Base-by-base conservation (phyloP, 2,329 filamentous ascomycete genomes). In the Eutypa lata region DNA sequence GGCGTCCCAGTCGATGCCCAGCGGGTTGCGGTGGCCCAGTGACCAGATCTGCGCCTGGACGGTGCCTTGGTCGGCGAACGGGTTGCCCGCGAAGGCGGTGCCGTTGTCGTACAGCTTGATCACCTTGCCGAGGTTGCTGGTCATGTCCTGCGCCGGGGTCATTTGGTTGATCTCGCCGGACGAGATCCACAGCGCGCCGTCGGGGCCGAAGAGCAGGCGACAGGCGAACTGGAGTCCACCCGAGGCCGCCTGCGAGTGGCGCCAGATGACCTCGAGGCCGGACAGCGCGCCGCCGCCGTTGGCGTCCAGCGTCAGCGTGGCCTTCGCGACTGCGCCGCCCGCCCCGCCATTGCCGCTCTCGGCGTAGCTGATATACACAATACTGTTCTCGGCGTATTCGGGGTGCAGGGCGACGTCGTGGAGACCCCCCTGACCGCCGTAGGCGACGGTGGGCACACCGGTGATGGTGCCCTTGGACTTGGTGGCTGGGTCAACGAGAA, bases 81-180 rank as follows among this genome's bases (percentile, higher is more conserved):
- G 66, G 61, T 69, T 69, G 59, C 61, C 65, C 19, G 58, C 65
- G 52, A 57, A 62, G 24, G 61, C 55, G 48, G 66, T 66, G 49
- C 66, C 66, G 62, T 69, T 63, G 48, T 69, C 66, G 57, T 68
- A 63, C 56, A 69, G 58, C 51, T 55, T 58, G 57, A 69, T 62
- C 50, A 69, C 61, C 65, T 69, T 69, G 62, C 67, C 67, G 45
- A 69, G 65, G 63, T 69, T 69, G 61, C 51, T 51, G 16, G 61
- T 63, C 64, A 68, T 65, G 54, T 51, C 53, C 58, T 69, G 66
- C 16, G 67, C 48, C 28, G 67, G 67, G 37, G 53, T 56, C 56
- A 69, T 63, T 56, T 65, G 64, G 56, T 69, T 63, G 54, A 63
- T 66, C 57, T 69, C 67, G 57, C 67, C 67, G 10, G 67, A 68